phyloP scores from a whole-genome alignment of 306 rosid genomes.

The Abrus pulchellus region DNA sequence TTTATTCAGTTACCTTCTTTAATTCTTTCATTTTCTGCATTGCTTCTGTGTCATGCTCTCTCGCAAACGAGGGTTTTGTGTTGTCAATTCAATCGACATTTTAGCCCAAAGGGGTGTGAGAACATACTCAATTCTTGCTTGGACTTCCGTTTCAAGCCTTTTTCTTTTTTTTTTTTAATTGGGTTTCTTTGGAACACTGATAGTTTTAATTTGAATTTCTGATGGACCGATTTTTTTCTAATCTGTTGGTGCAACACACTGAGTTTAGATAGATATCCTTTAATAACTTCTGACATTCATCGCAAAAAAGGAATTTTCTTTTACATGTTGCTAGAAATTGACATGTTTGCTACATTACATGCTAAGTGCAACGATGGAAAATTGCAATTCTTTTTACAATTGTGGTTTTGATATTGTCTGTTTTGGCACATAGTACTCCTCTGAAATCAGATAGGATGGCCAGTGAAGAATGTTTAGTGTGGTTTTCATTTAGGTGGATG shows the following conservation, averaged over 20 bases:
- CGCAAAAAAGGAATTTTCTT: not conserved
- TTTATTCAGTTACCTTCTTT: not conserved
- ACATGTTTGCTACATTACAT: not conserved
- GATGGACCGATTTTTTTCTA: not conserved
- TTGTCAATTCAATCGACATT: not conserved
- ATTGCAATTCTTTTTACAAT: slow-evolving; percentile 33
- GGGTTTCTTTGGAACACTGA: slow-evolving; percentile 6
- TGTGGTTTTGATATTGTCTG: slow-evolving; percentile 12
- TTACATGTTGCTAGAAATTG: slow-evolving; percentile 13
- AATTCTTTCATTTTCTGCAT: not conserved
- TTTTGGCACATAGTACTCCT: slow-evolving; percentile 14
- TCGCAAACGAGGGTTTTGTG: not conserved
- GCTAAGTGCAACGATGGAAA: not conserved
- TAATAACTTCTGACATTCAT: slow-evolving; percentile 8
- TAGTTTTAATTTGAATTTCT: slow-evolving; percentile 1
- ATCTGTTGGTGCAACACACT: not conserved
- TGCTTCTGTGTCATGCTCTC: not conserved
- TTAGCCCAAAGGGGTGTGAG: not conserved
- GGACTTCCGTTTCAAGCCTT: slow-evolving; percentile 9
- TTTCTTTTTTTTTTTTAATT: not conserved
- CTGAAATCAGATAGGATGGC: not conserved
- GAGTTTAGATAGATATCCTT: not conserved
- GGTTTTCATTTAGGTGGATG: not conserved
- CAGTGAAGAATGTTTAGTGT: not conserved
- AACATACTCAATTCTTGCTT: slow-evolving; percentile 14